phyloP scores from a whole-genome alignment of 306 rosid genomes.

The Pueraria montana region DNA sequence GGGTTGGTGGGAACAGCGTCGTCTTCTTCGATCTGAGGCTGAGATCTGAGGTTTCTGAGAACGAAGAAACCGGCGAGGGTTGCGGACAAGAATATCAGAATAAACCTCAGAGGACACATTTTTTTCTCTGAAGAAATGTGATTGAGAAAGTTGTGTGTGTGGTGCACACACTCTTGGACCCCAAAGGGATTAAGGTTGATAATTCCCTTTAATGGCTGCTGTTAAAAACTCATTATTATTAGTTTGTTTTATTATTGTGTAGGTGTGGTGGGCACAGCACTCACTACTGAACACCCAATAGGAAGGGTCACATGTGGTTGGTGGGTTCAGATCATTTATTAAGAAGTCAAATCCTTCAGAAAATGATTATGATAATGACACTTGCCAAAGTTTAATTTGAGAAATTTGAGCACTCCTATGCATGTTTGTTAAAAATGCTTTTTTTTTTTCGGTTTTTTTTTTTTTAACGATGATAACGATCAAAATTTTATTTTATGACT shows the following conservation, averaged over 20 bases:
- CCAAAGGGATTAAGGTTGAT: constrained; percentile 8
- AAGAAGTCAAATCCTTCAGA: constrained; percentile 22
- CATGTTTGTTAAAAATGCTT: not conserved
- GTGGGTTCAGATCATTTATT: constrained; percentile 12
- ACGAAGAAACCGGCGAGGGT: constrained; percentile 95
- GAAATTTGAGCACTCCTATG: not conserved
- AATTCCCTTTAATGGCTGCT: not conserved
- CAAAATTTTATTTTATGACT: too few species aligned
- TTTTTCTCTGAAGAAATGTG: constrained; percentile 19
- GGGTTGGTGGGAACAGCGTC: constrained; percentile 35
- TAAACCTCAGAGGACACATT: constrained; percentile 90
- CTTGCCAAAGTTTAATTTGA: constrained; percentile 24
- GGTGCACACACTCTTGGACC: not conserved
- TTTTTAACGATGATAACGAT: not conserved
- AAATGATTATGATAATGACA: constrained; percentile 1
- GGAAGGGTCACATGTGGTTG: constrained; percentile 26
- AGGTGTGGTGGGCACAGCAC: not conserved
- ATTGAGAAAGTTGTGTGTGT: not conserved
- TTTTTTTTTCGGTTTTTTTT: not conserved
- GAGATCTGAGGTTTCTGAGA: constrained; percentile 81
- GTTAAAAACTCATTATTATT: not conserved
- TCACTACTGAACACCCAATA: constrained; percentile 9
- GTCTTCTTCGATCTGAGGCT: constrained; percentile 49
- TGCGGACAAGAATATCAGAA: constrained; percentile 91
- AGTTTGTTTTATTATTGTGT: not conserved